These are phyloP conservation scores for Leccinum pachyderme DNA, from an alignment of 1,284 basidiomycete genomes.

Conservation along the genomic window DNA sequence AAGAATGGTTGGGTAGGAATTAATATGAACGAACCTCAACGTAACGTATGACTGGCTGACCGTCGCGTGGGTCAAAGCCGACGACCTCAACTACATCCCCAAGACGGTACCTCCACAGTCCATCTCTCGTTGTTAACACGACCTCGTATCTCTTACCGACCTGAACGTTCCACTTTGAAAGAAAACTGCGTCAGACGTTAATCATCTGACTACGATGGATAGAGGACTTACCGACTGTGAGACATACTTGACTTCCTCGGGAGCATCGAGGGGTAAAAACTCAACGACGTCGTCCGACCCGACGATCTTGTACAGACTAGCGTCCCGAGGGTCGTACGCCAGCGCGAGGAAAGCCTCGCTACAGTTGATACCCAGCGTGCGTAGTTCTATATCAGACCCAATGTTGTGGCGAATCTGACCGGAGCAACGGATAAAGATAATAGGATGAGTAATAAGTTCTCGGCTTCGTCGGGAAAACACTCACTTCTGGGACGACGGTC, in stretches of 20 bases:
- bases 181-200: slow-evolving; percentile 3
- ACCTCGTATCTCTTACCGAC: slow-evolving; percentile 18
- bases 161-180: slow-evolving; percentile 20
- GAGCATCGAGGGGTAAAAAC: slow-evolving; percentile 17
- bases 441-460: not conserved
- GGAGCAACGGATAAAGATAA: not conserved
- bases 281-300: slow-evolving; percentile 27
- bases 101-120: slow-evolving; percentile 29
- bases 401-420: slow-evolving; percentile 22
- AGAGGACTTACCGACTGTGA: slow-evolving; percentile 15
- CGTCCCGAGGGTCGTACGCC: slow-evolving; percentile 24
- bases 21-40: slow-evolving; percentile 16
- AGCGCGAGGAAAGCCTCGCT: slow-evolving; percentile 25
- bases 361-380: slow-evolving; percentile 23
- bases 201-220: not conserved
- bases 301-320: slow-evolving; percentile 25
- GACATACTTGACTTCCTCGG: slow-evolving; percentile 19
- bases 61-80: slow-evolving; percentile 25
- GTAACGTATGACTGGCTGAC: slow-evolving; percentile 23
- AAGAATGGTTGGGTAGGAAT: not conserved
- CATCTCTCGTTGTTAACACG: slow-evolving; percentile 23
- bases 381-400: slow-evolving; percentile 20
- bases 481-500: slow-evolving; percentile 20
- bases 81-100: slow-evolving; percentile 21
- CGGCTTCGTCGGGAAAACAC: not conserved